Evolutionary conservation across 495 filamentous ascomycete genomes (phyloP).

Genomic region (Penicillium verhagenii): DNA sequence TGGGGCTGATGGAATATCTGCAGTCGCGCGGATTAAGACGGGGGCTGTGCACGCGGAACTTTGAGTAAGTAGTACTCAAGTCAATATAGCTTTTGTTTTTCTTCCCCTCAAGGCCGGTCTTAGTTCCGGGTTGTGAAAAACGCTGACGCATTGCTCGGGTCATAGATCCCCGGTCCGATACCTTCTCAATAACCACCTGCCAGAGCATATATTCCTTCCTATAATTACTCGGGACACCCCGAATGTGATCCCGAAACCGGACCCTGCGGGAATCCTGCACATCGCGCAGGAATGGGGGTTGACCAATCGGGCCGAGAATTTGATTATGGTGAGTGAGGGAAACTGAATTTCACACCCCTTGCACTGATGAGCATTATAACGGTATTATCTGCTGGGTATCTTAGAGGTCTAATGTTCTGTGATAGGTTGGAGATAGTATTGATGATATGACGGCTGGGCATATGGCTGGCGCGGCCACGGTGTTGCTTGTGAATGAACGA

Average conservation of each 20-base stretch:
- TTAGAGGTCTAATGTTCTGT: no score
- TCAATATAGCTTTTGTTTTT: neutral
- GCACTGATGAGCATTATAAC: no score
- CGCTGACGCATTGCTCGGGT: neutral
- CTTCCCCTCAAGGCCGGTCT: no score
- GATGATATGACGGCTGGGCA: slow-evolving; percentile 93
- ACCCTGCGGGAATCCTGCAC: slow-evolving; percentile 82
- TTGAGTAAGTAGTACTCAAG: slow-evolving; percentile 54
- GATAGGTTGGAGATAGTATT: slow-evolving; percentile 84
- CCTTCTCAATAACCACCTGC: slow-evolving; percentile 72
- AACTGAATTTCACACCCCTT: no score
- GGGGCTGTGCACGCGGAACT: slow-evolving; percentile 93
- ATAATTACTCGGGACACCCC: slow-evolving; percentile 83
- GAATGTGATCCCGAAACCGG: slow-evolving; percentile 71
- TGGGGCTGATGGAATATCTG: slow-evolving; percentile 74
- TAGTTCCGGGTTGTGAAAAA: neutral
- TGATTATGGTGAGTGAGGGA: slow-evolving; percentile 62
- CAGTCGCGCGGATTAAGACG: slow-evolving; percentile 63
- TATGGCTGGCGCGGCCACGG: slow-evolving; percentile 82
- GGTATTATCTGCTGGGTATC: no score
- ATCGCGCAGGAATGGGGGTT: slow-evolving; percentile 77
- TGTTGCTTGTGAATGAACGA: slow-evolving; percentile 77
- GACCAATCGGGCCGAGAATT: slow-evolving; percentile 41
- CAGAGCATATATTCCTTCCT: slow-evolving; percentile 65
- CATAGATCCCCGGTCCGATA: slow-evolving; percentile 61